These are phyloP conservation scores for Graphilbum fragrans DNA, from an alignment of 2,329 filamentous ascomycete species.

Conservation along the genomic window DNA sequence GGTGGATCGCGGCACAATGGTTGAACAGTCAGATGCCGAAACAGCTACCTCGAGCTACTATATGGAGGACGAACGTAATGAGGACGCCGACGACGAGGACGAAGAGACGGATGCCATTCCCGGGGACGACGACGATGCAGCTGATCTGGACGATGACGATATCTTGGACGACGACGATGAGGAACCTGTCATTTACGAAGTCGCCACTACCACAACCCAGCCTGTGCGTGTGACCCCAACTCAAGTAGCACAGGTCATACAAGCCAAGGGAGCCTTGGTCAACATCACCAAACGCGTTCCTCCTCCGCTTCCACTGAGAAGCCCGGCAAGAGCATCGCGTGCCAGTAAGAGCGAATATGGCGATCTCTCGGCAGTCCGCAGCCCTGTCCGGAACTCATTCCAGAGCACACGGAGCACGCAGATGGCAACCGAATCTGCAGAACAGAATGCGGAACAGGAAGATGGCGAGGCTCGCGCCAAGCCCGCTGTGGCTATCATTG, in stretches of 20 bases:
- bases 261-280: slow-evolving; percentile 66
- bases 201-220: slow-evolving; percentile 44
- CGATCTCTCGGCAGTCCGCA: slow-evolving; percentile 40
- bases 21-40: slow-evolving; percentile 14
- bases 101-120: background rate
- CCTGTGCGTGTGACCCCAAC: slow-evolving; percentile 47
- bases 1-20: slow-evolving; percentile 5
- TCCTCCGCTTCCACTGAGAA: slow-evolving; percentile 67
- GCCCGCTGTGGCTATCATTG: background rate
- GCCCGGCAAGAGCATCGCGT: slow-evolving; percentile 51
- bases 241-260: slow-evolving; percentile 54
- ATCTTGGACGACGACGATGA: slow-evolving; percentile 37
- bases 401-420: slow-evolving; percentile 13
- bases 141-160: slow-evolving; percentile 16
- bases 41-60: slow-evolving; percentile 10
- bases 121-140: background rate
- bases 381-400: slow-evolving; percentile 39
- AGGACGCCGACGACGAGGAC: slow-evolving; percentile 13
- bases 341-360: slow-evolving; percentile 45
- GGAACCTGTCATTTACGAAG: slow-evolving; percentile 58
- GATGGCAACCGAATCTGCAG: background rate
- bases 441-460: too few species aligned
- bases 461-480: background rate
- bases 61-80: slow-evolving; percentile 17
- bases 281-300: slow-evolving; percentile 72